Evolutionary conservation across 495 filamentous ascomycete species (phyloP).

Genomic region (Aspergillus conjunctus): DNA sequence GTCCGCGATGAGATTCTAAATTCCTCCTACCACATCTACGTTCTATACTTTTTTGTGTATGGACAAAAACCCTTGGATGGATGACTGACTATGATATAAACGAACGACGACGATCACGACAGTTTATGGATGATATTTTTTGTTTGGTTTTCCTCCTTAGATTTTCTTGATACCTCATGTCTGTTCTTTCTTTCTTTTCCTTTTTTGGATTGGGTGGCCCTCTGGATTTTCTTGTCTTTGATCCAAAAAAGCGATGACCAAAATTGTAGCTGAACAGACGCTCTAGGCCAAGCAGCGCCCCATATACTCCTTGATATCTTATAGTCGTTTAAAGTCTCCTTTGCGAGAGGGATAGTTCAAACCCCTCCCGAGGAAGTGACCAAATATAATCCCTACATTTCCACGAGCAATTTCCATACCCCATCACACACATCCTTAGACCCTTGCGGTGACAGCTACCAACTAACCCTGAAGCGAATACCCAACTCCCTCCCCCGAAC

Average conservation of each 20-base stretch:
- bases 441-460: conserved; percentile 27
- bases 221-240: neutral
- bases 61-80: conserved; percentile 41
- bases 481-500: conserved; percentile 60
- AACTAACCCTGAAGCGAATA: conserved; percentile 52
- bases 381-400: too few species aligned
- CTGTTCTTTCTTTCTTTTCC: neutral
- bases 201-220: neutral
- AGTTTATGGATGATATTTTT: conserved; percentile 15
- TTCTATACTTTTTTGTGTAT: conserved; percentile 44
- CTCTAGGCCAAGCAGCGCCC: neutral
- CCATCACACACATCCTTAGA: neutral
- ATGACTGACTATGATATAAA: conserved; percentile 25
- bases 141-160: conserved; percentile 6
- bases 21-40: conserved; percentile 37
- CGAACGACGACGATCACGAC: conserved; percentile 23
- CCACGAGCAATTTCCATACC: neutral
- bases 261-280: neutral
- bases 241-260: neutral
- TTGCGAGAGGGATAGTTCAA: too few species aligned
- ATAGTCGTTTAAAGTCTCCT: neutral
- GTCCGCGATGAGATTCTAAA: conserved; percentile 39
- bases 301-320: neutral
- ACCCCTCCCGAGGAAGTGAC: too few species aligned
- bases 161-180: conserved; percentile 9